These are phyloP conservation scores for Pichia cactophila DNA, from an alignment of 1,139 yeast species.

Conservation along the genomic window DNA sequence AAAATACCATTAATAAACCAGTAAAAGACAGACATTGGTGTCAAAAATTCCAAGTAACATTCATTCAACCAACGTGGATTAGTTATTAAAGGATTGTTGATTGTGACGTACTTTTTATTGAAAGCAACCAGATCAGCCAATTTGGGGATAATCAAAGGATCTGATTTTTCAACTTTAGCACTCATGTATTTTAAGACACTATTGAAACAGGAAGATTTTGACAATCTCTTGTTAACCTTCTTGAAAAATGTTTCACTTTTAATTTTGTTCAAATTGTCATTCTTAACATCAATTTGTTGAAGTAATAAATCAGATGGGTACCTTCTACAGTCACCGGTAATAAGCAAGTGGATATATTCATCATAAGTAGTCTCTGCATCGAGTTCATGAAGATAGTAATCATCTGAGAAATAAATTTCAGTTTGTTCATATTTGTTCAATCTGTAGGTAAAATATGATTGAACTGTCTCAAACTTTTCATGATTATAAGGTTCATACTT, in stretches of 20 bases:
- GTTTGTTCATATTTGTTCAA: constrained; percentile 1
- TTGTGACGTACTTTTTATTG: not conserved
- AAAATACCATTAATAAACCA: not conserved
- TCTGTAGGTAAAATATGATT: not conserved
- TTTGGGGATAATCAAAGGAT: not conserved
- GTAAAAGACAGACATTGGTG: not conserved
- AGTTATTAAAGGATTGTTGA: not conserved
- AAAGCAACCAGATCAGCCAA: not conserved
- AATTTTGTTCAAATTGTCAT: not conserved
- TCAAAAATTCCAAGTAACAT: not conserved
- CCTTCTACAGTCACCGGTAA: not conserved
- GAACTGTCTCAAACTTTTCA: not conserved
- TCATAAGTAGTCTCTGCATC: not conserved
- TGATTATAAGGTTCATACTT: not conserved
- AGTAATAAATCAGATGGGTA: not conserved
- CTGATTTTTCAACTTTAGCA: not conserved
- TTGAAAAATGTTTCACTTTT: too few relatives aligned
- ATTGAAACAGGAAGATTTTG: not conserved
- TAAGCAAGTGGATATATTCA: not conserved
- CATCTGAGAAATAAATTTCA: constrained; percentile 3
- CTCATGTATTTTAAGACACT: not conserved
- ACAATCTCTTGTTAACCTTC: not conserved
- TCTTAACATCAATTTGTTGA: not conserved
- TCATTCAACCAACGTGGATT: not conserved
- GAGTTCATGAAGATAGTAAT: not conserved